Base-by-base conservation (phyloP, 2,329 filamentous ascomycete genomes). In the Colletotrichum orchidophilum region DNA sequence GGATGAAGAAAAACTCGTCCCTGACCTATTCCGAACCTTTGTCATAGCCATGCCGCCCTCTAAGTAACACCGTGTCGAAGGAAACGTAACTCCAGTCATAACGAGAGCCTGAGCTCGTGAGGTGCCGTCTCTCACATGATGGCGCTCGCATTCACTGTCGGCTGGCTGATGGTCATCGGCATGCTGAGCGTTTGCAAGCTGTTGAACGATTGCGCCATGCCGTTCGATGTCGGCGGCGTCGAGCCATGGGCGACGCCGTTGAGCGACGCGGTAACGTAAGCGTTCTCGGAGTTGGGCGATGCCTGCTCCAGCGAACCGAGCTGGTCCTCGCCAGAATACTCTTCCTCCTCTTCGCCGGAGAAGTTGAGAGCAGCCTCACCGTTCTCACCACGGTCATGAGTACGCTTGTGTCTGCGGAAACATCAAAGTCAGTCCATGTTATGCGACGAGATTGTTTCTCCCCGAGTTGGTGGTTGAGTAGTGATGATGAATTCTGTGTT, bases 281-380 rank as follows among this genome's bases (percentile, higher is more conserved):
- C 90, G 74, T 87, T 85, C 74, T 93, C 91, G 0, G 92, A 93
- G 58, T 88, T 90, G 18, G 94, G 93, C 13, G 93, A 95, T 21
- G 92, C 91, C 74, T 95, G 93, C 74, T 94, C 94, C 31, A 95
- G 88, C 49, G 94, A 92, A 63, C 93, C 92, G 66, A 96, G 90
- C 33, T 95, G 93, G 75, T 96, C 94, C 75, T 97, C 94, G 72
- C 96, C 94, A 42, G 90, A 91, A 76, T 87, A 91, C 65, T 96
- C 93, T 78, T 97, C 94, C 75, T 96, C 90, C 55, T 97, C 94
- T 76, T 97, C 95, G 68, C 96, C 95, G 49, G 93, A 92, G 71
- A 91, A 87, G 78, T 87, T 88, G 77, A 91, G 86, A 69, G 81
- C 81, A 62, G 85, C 85, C 53, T 92, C 90, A 52, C 81, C 86